Evolutionary conservation across 2,329 filamentous ascomycete genomes (phyloP).

Genomic region (Seiridium cupressi): DNA sequence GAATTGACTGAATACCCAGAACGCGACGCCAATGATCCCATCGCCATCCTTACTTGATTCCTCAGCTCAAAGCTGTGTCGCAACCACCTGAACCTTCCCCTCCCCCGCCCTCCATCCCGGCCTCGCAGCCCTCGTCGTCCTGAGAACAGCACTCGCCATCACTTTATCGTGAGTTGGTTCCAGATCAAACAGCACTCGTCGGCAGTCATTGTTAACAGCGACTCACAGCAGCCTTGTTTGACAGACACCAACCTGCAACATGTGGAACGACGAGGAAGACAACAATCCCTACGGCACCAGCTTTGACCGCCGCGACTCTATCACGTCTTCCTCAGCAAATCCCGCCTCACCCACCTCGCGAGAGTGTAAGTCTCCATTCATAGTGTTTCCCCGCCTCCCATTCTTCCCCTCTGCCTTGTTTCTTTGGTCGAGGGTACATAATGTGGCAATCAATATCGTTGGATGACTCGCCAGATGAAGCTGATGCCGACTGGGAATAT

Average conservation of each 20-base stretch:
- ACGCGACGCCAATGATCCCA: background rate
- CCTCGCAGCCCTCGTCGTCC: background rate
- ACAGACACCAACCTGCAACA: conserved; percentile 38
- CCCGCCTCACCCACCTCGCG: conserved; percentile 59
- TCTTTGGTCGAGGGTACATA: conserved; percentile 14
- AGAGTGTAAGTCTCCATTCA: conserved; percentile 50
- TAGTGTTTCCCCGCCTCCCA: conserved; percentile 6
- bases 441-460: conserved; percentile 38
- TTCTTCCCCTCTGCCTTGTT: background rate
- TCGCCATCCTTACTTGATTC: background rate
- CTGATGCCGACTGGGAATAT: conserved; percentile 43
- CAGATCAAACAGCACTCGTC: background rate
- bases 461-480: conserved; percentile 31
- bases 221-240: background rate
- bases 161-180: background rate
- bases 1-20: background rate
- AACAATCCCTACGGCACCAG: conserved; percentile 94
- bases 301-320: conserved; percentile 84
- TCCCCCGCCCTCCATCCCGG: background rate
- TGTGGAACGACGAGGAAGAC: conserved; percentile 97
- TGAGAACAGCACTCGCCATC: background rate
- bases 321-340: conserved; percentile 65
- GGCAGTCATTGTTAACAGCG: background rate
- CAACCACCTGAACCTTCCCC: background rate
- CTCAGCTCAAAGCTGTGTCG: background rate